Base-by-base conservation (phyloP, 2,329 filamentous ascomycete genomes). In the Alternaria solani region DNA sequence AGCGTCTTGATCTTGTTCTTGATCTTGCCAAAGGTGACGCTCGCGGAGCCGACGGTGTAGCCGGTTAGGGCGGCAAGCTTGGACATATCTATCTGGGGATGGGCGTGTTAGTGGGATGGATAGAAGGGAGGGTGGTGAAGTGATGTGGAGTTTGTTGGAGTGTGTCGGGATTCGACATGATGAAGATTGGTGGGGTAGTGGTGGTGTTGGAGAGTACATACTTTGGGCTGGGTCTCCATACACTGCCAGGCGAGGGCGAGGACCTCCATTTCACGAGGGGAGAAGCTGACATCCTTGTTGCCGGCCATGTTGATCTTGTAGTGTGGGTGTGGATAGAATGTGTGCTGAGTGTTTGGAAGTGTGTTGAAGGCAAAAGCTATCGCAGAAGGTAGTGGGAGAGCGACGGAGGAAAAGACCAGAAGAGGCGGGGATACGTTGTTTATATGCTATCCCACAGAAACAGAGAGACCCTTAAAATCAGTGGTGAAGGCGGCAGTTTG, bases 181-280 rank as follows among this genome's bases (percentile, higher is more conserved):
- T 18, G 48, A 16, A 26, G 39, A 25, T 23, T 7, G 46, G 30
- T 8, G 25, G 46, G 20, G 20, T 9, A 8, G 48, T 9, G 12
- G 32, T 14, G 32, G 32, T 16, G 9, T 11, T 30, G 8, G 4
- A 39, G 14, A 34, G 44, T 7, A 59, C 53, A 30, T 65, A 75
- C 76, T 66, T 76, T 78, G 23, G 75, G 75, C 36, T 75, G 64
- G 0, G 16, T 44, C 2, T 75, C 72, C 61, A 78, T 68, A 56
- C 76, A 78, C 34, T 77, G 74, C 76, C 75, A 78, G 1, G 74
- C 72, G 0, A 76, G 51, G 0, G 73, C 74, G 9, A 77, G 68
- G 9, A 72, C 67, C 51, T 77, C 65, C 61, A 68, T 73, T 55
- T 77, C 75, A 14, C 72, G 67, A 12, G 70, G 2, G 0, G 68